A percentile compares a stretch with the other conserved stretches of the same genome.
phyloP scores from a whole-genome alignment of 2,329 filamentous ascomycete species.

The Macroventuria anomochaeta region DNA sequence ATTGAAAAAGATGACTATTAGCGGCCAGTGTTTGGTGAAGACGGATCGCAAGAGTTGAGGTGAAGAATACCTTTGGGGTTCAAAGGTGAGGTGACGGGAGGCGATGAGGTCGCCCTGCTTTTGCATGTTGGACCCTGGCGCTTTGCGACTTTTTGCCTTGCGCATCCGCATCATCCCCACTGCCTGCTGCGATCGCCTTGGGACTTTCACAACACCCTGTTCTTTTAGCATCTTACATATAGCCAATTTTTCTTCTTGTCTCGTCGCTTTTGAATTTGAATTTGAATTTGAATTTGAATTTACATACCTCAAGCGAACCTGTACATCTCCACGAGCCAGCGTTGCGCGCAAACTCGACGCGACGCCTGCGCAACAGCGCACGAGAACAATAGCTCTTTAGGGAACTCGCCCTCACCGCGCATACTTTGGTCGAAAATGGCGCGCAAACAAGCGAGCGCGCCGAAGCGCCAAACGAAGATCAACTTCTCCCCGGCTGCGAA shows the following conservation, averaged over 20 bases:
- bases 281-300: neutral
- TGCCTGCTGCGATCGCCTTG: neutral
- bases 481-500: conserved; percentile 53
- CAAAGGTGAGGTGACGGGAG: neutral
- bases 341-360: neutral
- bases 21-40: no score
- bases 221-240: neutral
- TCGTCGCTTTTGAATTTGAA: neutral
- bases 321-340: neutral
- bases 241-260: neutral
- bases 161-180: neutral
- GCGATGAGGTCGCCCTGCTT: conserved; percentile 12
- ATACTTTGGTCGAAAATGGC: conserved; percentile 22
- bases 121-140: conserved; percentile 14
- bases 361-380: neutral
- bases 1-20: no score
- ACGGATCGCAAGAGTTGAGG: no score
- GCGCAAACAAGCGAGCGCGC: conserved; percentile 31
- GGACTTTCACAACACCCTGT: neutral
- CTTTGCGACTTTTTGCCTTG: conserved; percentile 4
- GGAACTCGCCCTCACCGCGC: neutral
- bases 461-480: conserved; percentile 51
- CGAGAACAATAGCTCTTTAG: neutral
- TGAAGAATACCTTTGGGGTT: no score
- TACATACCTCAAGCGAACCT: neutral